phyloP scores from a whole-genome alignment of 352 stramenopile genomes.

The Thalassiosira hispida region DNA sequence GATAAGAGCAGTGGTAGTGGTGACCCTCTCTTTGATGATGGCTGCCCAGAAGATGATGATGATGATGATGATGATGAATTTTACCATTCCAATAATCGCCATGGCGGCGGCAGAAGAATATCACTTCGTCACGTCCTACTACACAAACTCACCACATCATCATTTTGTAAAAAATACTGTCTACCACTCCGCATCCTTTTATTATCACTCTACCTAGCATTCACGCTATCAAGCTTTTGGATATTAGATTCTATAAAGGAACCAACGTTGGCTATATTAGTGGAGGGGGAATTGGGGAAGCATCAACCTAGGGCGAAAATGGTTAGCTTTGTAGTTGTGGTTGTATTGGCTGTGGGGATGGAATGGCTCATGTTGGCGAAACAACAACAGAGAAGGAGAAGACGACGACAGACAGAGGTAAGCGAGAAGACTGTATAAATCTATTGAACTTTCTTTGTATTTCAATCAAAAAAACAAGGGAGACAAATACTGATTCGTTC shows the following conservation, averaged over 20 bases:
- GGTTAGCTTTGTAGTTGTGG: conserved; percentile 63
- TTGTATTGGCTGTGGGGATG: conserved; percentile 65
- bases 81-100: neutral
- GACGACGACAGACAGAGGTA: conserved; percentile 12
- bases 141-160: too few species aligned
- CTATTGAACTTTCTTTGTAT: too few species aligned
- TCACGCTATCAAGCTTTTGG: conserved; percentile 80
- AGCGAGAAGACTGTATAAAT: too few species aligned
- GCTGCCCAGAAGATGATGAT: neutral
- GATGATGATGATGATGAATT: conserved; percentile 10
- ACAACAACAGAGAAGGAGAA: conserved; percentile 5
- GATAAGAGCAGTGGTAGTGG: neutral
- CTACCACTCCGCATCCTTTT: conserved; percentile 43
- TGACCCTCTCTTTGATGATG: neutral
- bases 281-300: conserved; percentile 67
- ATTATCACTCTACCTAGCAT: conserved; percentile 39
- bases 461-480: too few species aligned
- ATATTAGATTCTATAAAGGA: conserved; percentile 82
- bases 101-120: too few species aligned
- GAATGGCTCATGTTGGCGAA: conserved; percentile 57
- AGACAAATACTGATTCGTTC: too few species aligned
- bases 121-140: neutral
- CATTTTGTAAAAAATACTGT: neutral
- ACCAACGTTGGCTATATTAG: conserved; percentile 69
- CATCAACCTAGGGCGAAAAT: conserved; percentile 82